phyloP scores from a whole-genome alignment of 2,329 filamentous ascomycete genomes.

The Colletotrichum horii region DNA sequence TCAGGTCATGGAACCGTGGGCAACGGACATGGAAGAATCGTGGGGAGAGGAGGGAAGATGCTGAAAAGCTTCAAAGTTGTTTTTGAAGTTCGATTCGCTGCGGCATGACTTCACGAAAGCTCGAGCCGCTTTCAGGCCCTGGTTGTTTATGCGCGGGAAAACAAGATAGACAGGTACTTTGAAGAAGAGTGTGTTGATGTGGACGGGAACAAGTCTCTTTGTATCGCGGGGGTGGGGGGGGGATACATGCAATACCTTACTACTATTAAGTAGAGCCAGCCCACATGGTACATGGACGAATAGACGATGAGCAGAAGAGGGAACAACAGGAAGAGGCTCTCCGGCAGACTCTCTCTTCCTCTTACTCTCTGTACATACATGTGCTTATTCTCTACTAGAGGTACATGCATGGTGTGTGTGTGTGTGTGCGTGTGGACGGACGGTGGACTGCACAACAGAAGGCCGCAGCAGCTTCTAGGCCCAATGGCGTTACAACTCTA shows the following conservation, averaged over 20 bases:
- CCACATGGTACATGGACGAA: neutral
- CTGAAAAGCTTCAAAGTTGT: constrained; percentile 11
- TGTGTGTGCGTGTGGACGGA: neutral
- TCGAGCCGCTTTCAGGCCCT: constrained; percentile 16
- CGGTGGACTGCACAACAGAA: neutral
- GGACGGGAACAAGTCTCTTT: neutral
- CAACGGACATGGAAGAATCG: neutral
- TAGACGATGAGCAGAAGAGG: neutral
- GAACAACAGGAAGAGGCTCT: neutral
- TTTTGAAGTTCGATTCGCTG: neutral
- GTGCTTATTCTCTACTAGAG: neutral
- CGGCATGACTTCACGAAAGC: constrained; percentile 14
- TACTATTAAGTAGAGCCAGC: neutral
- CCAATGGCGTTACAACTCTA: constrained; percentile 2
- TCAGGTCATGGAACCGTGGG: neutral
- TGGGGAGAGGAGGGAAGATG: neutral
- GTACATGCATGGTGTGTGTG: neutral
- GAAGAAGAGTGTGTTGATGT: rapidly evolving
- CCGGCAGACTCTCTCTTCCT: neutral
- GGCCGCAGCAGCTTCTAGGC: constrained; percentile 1
- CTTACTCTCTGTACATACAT: neutral
- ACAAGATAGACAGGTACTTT: constrained; percentile 1
- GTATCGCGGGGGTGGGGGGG: constrained; percentile 17
- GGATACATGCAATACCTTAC: neutral
- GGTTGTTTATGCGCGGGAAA: neutral